Conservation (phyloP, 108 stramenopile genomes). For the Cyclotella baltica region DNA sequence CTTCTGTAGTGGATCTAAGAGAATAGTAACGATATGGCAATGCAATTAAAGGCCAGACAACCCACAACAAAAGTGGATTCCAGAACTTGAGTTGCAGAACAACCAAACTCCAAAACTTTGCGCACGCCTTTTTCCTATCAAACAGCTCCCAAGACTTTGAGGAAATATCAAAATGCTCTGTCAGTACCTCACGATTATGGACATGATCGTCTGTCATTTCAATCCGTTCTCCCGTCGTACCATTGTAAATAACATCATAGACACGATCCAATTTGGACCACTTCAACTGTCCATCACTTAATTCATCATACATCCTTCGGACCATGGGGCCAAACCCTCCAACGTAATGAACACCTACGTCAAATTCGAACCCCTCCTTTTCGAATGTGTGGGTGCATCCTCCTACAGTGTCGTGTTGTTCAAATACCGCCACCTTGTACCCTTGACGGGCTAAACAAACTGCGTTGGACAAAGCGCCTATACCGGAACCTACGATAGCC, state of each 20-base stretch:
- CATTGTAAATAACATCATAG: constrained; percentile 58
- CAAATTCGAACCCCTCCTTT: constrained; percentile 53
- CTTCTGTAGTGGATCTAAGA: constrained; percentile 26
- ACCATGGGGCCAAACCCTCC: constrained; percentile 19
- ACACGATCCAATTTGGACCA: constrained; percentile 48
- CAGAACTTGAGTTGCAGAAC: constrained; percentile 33
- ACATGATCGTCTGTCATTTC: constrained; percentile 37
- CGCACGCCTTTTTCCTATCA: constrained; percentile 21
- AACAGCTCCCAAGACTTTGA: constrained; percentile 18
- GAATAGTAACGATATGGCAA: constrained; percentile 22
- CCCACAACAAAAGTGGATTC: constrained; percentile 22
- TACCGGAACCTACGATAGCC: constrained; percentile 57
- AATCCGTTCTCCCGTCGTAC: constrained; percentile 38
- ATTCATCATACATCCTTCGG: constrained; percentile 27
- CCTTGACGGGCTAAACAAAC: constrained; percentile 45
- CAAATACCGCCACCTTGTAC: constrained; percentile 57
- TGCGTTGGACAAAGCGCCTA: constrained; percentile 52
- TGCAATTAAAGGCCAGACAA: constrained; percentile 29
- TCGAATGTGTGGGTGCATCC: constrained; percentile 61
- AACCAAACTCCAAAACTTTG: constrained; percentile 27
- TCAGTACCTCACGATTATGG: constrained; percentile 32
- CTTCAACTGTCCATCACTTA: constrained; percentile 49
- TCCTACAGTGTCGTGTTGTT: constrained; percentile 58
- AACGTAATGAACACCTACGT: constrained; percentile 60
- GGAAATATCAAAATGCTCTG: constrained; percentile 21